Evolutionary conservation across 2,329 filamentous ascomycete species (phyloP).

Genomic region (Ceratocystis cubensis): DNA sequence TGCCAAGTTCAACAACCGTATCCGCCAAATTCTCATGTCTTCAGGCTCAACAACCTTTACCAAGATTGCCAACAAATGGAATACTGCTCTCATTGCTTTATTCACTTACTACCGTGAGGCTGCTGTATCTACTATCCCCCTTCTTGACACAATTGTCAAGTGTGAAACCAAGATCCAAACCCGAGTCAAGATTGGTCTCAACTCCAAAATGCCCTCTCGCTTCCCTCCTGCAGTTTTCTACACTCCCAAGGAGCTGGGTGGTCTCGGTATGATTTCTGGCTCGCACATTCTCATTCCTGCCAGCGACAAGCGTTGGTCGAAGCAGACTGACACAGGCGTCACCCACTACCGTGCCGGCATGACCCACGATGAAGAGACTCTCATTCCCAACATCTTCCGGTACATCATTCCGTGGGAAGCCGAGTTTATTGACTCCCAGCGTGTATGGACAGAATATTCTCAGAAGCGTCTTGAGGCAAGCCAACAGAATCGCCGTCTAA

Average conservation of each 20-base stretch:
- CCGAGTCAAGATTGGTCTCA: slow-evolving; percentile 93
- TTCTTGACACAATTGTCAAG: slow-evolving; percentile 96
- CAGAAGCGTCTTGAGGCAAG: slow-evolving; percentile 96
- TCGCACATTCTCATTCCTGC: slow-evolving; percentile 96
- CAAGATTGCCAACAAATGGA: slow-evolving; percentile 99
- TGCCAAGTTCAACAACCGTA: slow-evolving; percentile 97
- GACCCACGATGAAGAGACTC: slow-evolving; percentile 93
- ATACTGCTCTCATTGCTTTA: slow-evolving; percentile 88
- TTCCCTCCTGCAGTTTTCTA: slow-evolving; percentile 98
- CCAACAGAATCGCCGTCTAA: slow-evolving; percentile 89
- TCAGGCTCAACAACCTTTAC: slow-evolving; percentile 99
- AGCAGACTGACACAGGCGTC: slow-evolving; percentile 93
- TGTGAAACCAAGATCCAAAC: slow-evolving; percentile 99
- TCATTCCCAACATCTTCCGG: slow-evolving; percentile 97
- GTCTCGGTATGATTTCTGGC: slow-evolving; percentile 96
- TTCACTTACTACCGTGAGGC: slow-evolving; percentile 99
- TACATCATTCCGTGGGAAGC: slow-evolving; percentile 99
- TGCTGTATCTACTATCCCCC: slow-evolving; percentile 83
- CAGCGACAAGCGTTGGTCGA: slow-evolving; percentile 95
- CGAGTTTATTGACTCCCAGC: slow-evolving; percentile 96
- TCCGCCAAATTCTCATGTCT: slow-evolving; percentile 96
- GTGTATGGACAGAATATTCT: slow-evolving; percentile 98
- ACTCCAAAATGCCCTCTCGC: slow-evolving; percentile 98
- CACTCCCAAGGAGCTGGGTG: slow-evolving; percentile 93
- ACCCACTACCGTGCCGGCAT: slow-evolving; percentile 96